Evolutionary conservation across 129 eudicot species (phyloP), one percentile per base, ranked within the genome.

Genomic region (Oenanthe sinensis): DNA sequence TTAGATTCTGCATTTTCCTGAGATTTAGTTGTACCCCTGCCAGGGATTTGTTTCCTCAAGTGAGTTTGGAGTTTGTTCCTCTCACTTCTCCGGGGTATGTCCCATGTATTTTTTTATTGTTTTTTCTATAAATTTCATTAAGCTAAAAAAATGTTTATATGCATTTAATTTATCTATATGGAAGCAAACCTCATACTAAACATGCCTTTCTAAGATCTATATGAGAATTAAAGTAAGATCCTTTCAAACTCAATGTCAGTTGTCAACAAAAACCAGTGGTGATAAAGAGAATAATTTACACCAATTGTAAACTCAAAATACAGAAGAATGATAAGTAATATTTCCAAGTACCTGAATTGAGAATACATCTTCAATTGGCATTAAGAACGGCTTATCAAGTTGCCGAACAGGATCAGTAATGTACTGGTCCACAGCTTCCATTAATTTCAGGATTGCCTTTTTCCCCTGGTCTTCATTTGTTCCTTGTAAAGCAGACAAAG

Each of bases 281-380:
- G 69, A 12, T 22, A 2, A 28, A 62, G 17, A 62, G 70, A 62
- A 60, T 58, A 62, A 11, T 26, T 10, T 6, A 24, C 16, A n/a
- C 17, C 30, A 67, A 67, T 14, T 26, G 72, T 33, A 26, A 10
- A 60, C 68, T 70, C 22, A 17, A 26, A 37, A 70, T 2, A 2
- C 60, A 3, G 11, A 22, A 55, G 4, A 55, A 20, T 22, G 12
- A 60, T 60, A 2, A 19, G 26, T 43, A 20, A 43, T n/a, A 8
- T 72, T 46, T 22, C 37, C 6, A 14, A 78, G 74, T 46, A 78
- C 81, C 81, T 80, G 78, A 26, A 80, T 80, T 11, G 83, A 80
- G 30, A 80, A 80, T 36, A 80, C 83, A 74, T 80, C 83, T 80
- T 80, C 83, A 19, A 80, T 36, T 28, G 83, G 79, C 83, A 80